phyloP scores from a whole-genome alignment of 2,329 filamentous ascomycete genomes.

The Macrophomina phaseolina region DNA sequence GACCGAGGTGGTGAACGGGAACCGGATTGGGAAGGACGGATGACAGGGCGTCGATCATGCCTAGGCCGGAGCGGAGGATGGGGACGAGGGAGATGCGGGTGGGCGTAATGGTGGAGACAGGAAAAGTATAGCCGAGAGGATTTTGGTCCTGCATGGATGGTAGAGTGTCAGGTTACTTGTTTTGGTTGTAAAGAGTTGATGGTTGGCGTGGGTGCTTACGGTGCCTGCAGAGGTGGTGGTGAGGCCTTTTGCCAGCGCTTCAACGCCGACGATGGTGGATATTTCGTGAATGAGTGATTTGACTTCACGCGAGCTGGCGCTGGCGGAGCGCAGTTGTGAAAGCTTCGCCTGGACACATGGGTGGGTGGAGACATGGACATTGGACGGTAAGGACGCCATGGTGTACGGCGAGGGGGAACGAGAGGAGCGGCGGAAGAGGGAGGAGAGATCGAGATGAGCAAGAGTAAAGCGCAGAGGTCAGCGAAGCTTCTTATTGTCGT shows the following conservation, averaged over 20 bases:
- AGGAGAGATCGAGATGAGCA: not conserved
- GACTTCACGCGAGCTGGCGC: slow-evolving; percentile 74
- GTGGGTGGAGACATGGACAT: slow-evolving; percentile 79
- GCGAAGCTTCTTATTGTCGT: slow-evolving; percentile 10
- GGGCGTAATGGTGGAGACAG: slow-evolving; percentile 67
- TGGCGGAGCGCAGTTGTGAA: slow-evolving; percentile 80
- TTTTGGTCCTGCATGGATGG: slow-evolving; percentile 68
- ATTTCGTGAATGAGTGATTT: slow-evolving; percentile 87
- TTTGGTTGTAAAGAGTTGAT: not conserved
- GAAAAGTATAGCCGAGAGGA: slow-evolving; percentile 78
- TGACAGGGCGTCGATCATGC: slow-evolving; percentile 88
- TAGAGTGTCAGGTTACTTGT: not conserved
- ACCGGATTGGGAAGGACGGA: slow-evolving; percentile 80
- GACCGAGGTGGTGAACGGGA: slow-evolving; percentile 89
- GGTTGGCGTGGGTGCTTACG: slow-evolving; percentile 56
- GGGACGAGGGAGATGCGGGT: slow-evolving; percentile 80
- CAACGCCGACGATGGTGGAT: slow-evolving; percentile 77
- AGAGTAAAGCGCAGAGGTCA: slow-evolving; percentile 1
- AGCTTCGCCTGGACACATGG: slow-evolving; percentile 89
- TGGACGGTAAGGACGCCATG: slow-evolving; percentile 54
- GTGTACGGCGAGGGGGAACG: slow-evolving; percentile 11
- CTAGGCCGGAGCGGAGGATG: slow-evolving; percentile 88
- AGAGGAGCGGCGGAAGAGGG: not conserved
- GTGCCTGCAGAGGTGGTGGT: slow-evolving; percentile 63
- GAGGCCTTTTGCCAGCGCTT: slow-evolving; percentile 74